A percentile compares a stretch with the other conserved stretches of the same genome.
phyloP scores from a whole-genome alignment of 73 alveolate genomes.

The Tetrahymena borealis region DNA sequence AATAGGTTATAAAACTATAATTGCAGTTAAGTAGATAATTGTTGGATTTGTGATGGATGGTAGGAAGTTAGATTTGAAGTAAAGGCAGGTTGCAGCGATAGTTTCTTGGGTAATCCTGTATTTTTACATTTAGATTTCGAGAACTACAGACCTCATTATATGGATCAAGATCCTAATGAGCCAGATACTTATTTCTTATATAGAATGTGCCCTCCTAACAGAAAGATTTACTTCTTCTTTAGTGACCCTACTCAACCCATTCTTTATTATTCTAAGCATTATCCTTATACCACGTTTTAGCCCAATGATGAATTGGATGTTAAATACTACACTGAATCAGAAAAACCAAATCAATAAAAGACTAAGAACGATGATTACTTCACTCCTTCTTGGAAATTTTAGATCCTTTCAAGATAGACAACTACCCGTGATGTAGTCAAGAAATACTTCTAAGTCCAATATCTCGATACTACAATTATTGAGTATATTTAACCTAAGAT shows the following conservation, averaged over 20 bases:
- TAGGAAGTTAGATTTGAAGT: slow-evolving; percentile 29
- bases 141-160: slow-evolving; percentile 18
- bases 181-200: neutral
- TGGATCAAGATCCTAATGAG: slow-evolving; percentile 11
- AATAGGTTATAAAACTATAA: slow-evolving; percentile 26
- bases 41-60: slow-evolving; percentile 56
- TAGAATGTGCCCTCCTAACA: slow-evolving; percentile 43
- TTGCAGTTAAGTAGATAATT: slow-evolving; percentile 17
- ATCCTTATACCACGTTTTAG: neutral
- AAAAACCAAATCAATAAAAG: neutral
- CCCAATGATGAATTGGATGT: neutral
- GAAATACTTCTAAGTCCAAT: neutral
- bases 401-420: too few species aligned
- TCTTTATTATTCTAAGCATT: neutral
- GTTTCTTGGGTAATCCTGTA: slow-evolving; percentile 25
- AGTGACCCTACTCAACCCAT: slow-evolving; percentile 23
- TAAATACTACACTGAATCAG: neutral
- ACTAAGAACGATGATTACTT: neutral
- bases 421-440: neutral
- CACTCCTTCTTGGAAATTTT: neutral
- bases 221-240: slow-evolving; percentile 22
- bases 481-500: neutral
- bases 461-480: neutral
- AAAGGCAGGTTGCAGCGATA: slow-evolving; percentile 11
- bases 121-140: slow-evolving; percentile 37